phyloP scores from a whole-genome alignment of 768 basidiomycete genomes.

The Lentinula lateritia region DNA sequence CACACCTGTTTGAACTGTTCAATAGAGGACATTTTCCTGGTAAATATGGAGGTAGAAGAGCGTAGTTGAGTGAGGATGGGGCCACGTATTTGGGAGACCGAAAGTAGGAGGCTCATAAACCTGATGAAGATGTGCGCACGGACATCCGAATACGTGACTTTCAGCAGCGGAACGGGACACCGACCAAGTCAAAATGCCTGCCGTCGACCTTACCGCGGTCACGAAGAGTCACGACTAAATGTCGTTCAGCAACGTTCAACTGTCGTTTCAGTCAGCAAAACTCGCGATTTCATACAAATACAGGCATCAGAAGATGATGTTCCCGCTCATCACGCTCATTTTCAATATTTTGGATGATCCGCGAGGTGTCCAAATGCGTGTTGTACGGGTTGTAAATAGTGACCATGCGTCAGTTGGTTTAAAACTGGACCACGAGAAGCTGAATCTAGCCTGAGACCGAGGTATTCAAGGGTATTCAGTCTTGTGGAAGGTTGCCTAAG shows the following conservation, averaged over 20 bases:
- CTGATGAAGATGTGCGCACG: not conserved
- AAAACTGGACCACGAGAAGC: not conserved
- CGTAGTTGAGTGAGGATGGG: not conserved
- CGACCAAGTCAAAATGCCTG: not conserved
- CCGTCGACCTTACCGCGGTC: not conserved
- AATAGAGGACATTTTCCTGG: slow-evolving; percentile 7
- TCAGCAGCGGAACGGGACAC: not conserved
- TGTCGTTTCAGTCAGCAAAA: not conserved
- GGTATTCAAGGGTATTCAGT: not conserved
- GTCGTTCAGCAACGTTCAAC: not conserved
- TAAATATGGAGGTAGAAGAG: not conserved
- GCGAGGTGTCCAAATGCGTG: not conserved
- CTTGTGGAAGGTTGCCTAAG: not conserved
- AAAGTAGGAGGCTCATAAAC: slow-evolving; percentile 4
- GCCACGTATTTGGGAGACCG: not conserved
- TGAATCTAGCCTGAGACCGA: not conserved
- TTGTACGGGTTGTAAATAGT: not conserved
- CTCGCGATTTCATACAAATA: not conserved
- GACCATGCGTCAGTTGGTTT: not conserved
- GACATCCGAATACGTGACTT: not conserved
- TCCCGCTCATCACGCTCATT: not conserved
- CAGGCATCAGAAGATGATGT: not conserved
- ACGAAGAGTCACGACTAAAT: not conserved
- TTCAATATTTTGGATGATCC: not conserved
- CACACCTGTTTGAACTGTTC: slow-evolving; percentile 12